Evolutionary conservation across 345 rosid species (phyloP).

Genomic region (Linum tenue): DNA sequence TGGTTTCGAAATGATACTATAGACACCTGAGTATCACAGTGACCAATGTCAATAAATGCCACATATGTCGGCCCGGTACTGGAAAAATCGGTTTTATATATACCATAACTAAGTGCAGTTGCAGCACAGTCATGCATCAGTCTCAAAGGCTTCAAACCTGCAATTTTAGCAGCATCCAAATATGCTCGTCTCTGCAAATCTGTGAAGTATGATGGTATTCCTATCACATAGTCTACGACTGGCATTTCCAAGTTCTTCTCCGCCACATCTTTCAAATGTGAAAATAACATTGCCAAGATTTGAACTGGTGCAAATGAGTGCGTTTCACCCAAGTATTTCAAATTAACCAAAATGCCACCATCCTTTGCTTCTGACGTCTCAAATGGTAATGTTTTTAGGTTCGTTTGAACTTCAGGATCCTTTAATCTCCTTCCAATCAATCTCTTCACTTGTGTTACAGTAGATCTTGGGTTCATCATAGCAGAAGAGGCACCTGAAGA

Average conservation of each 20-base stretch:
- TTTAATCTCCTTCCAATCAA: conserved; percentile 36
- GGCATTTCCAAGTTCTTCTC: conserved; percentile 44
- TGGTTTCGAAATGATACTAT: conserved; percentile 25
- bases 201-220: conserved; percentile 50
- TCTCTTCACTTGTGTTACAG: conserved; percentile 46
- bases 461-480: conserved; percentile 39
- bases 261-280: conserved; percentile 43
- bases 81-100: conserved; percentile 48
- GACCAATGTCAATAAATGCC: conserved; percentile 52
- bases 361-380: conserved; percentile 34
- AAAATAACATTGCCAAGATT: conserved; percentile 44
- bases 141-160: conserved; percentile 51
- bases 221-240: conserved; percentile 43
- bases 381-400: conserved; percentile 33
- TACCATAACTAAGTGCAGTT: conserved; percentile 51
- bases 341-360: conserved; percentile 38
- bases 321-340: conserved; percentile 34
- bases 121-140: conserved; percentile 54
- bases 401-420: conserved; percentile 40
- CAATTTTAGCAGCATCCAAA: conserved; percentile 42
- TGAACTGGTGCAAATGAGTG: conserved; percentile 35
- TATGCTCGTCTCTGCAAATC: conserved; percentile 52
- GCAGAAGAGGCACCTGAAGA: conserved; percentile 47
- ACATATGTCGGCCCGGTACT: conserved; percentile 34
- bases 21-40: conserved; percentile 49